Conservation (phyloP, 176 grass and related monocot species). For the Cenchrus fungigraminus region DNA sequence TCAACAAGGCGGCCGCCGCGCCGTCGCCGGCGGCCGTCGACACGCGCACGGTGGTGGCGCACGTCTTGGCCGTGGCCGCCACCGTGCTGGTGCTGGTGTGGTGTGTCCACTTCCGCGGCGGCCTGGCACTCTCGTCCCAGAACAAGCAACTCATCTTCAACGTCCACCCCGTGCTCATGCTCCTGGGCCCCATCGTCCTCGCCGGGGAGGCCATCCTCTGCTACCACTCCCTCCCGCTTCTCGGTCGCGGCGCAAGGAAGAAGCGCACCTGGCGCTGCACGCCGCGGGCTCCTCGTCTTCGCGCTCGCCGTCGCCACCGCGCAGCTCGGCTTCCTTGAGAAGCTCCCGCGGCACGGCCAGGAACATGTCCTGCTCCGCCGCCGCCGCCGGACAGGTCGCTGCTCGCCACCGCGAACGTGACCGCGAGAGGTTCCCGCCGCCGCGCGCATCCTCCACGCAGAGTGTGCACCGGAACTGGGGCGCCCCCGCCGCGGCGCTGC, state of each 20-base stretch:
- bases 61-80: constrained; percentile 54
- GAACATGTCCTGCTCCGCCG: constrained; percentile 13
- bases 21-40: background rate
- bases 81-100: constrained; percentile 70
- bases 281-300: constrained; percentile 59
- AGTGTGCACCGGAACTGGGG: constrained; percentile 3
- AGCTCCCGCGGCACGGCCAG: constrained; percentile 46
- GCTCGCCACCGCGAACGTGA: background rate
- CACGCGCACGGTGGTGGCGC: constrained; percentile 40
- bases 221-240: constrained; percentile 57
- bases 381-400: background rate
- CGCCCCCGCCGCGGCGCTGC: background rate
- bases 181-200: constrained; percentile 69
- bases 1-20: background rate
- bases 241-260: constrained; percentile 53
- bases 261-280: constrained; percentile 66
- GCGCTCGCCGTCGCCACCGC: constrained; percentile 54
- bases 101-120: constrained; percentile 76
- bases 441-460: constrained; percentile 7
- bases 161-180: constrained; percentile 82
- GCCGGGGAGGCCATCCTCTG: constrained; percentile 72
- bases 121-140: constrained; percentile 55
- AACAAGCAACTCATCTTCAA: constrained; percentile 86
- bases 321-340: constrained; percentile 83
- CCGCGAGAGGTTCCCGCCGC: background rate